Conservation (phyloP, 148 eudicot species). For the Beta vulgaris region DNA sequence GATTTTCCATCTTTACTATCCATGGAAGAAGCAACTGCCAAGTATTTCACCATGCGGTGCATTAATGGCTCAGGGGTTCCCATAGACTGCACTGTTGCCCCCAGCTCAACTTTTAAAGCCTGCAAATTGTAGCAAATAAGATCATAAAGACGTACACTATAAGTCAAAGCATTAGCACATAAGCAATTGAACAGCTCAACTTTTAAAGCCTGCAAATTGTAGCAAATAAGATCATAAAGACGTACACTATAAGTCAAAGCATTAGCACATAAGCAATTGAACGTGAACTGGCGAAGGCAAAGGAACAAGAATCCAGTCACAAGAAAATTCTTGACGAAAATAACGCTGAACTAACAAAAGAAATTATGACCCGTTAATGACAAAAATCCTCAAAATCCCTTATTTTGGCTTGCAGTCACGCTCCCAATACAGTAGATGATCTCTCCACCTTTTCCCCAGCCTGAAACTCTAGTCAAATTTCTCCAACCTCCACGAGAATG, state of each 20-base stretch:
- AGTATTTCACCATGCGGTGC: constrained; percentile 93
- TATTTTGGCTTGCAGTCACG: not conserved
- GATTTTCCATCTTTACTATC: constrained; percentile 64
- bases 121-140: constrained; percentile 35
- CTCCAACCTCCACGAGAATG: not conserved
- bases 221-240: no score
- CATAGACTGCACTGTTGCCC: constrained; percentile 59
- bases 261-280: no score
- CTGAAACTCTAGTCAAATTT: not conserved
- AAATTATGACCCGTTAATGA: no score
- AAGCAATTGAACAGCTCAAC: constrained; percentile 59
- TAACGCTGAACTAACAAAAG: not conserved
- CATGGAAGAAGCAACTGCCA: constrained; percentile 86
- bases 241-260: no score
- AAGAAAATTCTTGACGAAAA: not conserved
- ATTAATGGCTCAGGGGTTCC: constrained; percentile 81
- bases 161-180: no score
- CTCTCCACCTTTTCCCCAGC: not conserved
- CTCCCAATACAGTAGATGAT: not conserved
- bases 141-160: no score
- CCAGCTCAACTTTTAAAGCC: constrained; percentile 77
- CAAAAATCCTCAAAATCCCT: no score
- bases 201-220: constrained; percentile 60
- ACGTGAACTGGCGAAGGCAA: not conserved
- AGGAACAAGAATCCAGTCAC: not conserved